A percentile compares a stretch with the other conserved stretches of the same genome.
These are phyloP conservation scores for Myrica gale DNA, from an alignment of 306 rosid species.

Conservation along the genomic window DNA sequence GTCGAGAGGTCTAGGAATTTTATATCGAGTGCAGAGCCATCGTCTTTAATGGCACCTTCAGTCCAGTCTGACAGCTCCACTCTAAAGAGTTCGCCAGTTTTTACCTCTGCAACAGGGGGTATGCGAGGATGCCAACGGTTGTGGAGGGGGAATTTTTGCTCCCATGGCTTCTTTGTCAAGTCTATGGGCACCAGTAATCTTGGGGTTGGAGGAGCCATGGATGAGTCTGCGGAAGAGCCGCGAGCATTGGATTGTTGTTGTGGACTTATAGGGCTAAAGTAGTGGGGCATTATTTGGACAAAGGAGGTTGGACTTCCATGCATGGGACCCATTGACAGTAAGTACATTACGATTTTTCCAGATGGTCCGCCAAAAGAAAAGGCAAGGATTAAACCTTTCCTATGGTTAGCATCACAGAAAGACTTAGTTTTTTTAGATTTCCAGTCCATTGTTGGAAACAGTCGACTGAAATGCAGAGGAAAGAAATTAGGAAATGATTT, in stretches of 20 bases:
- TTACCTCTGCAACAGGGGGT: constrained; percentile 54
- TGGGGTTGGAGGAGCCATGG: constrained; percentile 70
- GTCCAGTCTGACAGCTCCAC: constrained; percentile 88
- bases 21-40: constrained; percentile 62
- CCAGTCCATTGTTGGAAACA: no score
- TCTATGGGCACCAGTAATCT: constrained; percentile 63
- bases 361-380: background rate
- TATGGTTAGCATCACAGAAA: no score
- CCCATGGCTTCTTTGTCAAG: constrained; percentile 66
- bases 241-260: constrained; percentile 2
- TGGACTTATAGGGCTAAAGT: background rate
- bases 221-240: constrained; percentile 3
- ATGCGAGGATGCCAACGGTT: constrained; percentile 86
- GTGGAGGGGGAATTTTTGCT: constrained; percentile 69
- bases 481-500: background rate
- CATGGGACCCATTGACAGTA: background rate
- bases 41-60: constrained; percentile 62
- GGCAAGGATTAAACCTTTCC: no score
- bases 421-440: no score
- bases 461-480: background rate
- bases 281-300: constrained; percentile 17
- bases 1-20: constrained; percentile 59
- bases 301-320: constrained; percentile 4
- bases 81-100: constrained; percentile 52
- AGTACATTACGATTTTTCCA: background rate